Evolutionary conservation across 441 rosid genomes (phyloP), one percentile per base, ranked within the genome.

Genomic region (Populus tomentosa): DNA sequence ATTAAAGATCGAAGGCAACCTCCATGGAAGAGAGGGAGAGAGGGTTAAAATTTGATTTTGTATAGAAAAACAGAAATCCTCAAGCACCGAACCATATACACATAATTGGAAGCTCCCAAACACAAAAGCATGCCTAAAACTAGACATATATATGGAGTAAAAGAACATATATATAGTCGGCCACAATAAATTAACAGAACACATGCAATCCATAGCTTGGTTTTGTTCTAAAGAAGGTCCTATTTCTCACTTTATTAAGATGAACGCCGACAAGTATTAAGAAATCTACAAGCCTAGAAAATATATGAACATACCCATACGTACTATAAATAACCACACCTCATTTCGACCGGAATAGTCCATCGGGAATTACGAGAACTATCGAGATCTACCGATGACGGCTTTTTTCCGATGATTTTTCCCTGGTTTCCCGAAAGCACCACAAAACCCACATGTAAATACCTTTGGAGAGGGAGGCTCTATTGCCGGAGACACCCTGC

Each of bases 401-500:
- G 82, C 80, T 82, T 78, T 89, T 71, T 84, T 88, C 81, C 83
- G 84, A 59, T 78, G 87, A 82, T 76, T 85, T 73, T 87, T 92
- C 35, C 85, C 32, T n/a, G n/a, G n/a, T n/a, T n/a, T n/a, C n/a
- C n/a, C n/a, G n/a, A n/a, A n/a, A n/a, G n/a, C n/a, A n/a, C 88
- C 38, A 82, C 98, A 95, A 70, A 90, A 90, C 70, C 98, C 98
- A 75, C 98, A 95, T 2, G 94, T 87, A 1, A 94, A 90, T 0
- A 95, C 74, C 84, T 89, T 90, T 4, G 98, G 99, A 53, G 99
- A 95, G 23, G 99, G 97, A 10, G 99, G 99, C 28, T 95, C 98
- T 7, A 89, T 83, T 4, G 92, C 95, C 61, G 95, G 97, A 69
- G 98, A 86, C 4, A 89, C 98, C 85, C 86, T 90, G 30, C 93